Base-by-base conservation (phyloP, 495 filamentous ascomycete species). In the Aspergillus conjunctus region DNA sequence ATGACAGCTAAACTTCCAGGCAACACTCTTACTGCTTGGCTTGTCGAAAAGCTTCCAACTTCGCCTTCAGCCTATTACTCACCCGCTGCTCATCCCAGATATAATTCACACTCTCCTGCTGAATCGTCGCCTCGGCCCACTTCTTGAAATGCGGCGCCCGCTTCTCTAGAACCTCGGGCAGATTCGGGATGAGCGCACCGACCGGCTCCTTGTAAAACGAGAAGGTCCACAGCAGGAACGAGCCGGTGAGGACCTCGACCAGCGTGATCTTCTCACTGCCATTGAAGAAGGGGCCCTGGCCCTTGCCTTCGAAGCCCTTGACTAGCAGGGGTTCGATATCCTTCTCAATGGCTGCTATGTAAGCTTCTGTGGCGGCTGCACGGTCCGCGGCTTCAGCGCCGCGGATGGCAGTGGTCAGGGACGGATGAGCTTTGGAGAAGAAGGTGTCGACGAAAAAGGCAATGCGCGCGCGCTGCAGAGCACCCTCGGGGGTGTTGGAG, bases 361-460 rank as follows among this genome's bases (percentile, higher is more conserved):
- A 54, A 26, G 68, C 66, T 51, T 72, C 59, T 1, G 64, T 70
- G 0, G 71, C 58, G 21, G 68, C 67, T 45, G 75, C 70, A 20
- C 75, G 75, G 46, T 77, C 78, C n/a, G 71, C 69, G 11, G 69
- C 71, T 15, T 61, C 64, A 10, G 71, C 59, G 4, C 78, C 69
- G 21, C 71, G 71, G 17, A 85, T 22, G 7, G 84, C 61, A 2
- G 73, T 68, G 60, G 76, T 79, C 44, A 85, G 67, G 18, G 72
- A 65, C 5, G 73, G 54, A 10, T 81, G 73, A 51, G 88, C 76
- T 73, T 93, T 94, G 66, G 64, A 78, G 62, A 81, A 72, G 77
- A 82, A 93, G 7, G 90, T 83, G 61, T 96, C 91, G 51, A 87
- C 84, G 70, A 97, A 94, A 76, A 92, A 89, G 56, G 77, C 76